Evolutionary conservation across 2,329 filamentous ascomycete species (phyloP).

Genomic region (Fonsecaea pugnacius): DNA sequence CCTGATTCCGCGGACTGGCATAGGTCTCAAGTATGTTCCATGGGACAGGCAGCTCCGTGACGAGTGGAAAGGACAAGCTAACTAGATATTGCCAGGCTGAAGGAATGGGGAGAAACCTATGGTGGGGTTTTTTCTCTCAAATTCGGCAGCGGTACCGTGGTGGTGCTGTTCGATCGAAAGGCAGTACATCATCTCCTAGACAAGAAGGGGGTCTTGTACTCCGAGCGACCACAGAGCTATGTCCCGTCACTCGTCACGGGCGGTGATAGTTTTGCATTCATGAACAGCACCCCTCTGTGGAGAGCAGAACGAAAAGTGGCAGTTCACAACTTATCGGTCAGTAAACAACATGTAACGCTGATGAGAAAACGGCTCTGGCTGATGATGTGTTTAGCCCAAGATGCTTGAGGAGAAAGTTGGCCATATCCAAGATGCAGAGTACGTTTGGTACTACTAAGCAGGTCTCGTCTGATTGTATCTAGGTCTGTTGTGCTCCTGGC

Average conservation of each 20-base stretch:
- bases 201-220: conserved; percentile 21
- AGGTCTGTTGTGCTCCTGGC: conserved; percentile 21
- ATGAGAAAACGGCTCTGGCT: not conserved
- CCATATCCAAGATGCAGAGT: conserved; percentile 24
- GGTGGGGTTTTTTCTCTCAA: conserved; percentile 19
- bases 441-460: not conserved
- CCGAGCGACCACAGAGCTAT: conserved; percentile 13
- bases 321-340: conserved; percentile 36
- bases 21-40: conserved; percentile 20
- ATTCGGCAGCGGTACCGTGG: conserved; percentile 10
- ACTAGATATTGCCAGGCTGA: not conserved
- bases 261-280: conserved; percentile 23
- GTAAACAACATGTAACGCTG: conserved; percentile 35
- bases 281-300: conserved; percentile 25
- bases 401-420: conserved; percentile 21
- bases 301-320: conserved; percentile 23
- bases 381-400: conserved; percentile 12
- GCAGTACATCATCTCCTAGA: conserved; percentile 17
- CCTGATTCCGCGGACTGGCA: conserved; percentile 2
- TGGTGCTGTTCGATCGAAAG: conserved; percentile 20
- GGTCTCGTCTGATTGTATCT: not conserved
- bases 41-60: too few relatives aligned
- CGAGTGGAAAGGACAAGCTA: not conserved
- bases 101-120: conserved; percentile 17
- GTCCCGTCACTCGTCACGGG: conserved; percentile 20